Conservation (phyloP, 129 eudicot genomes). For the Tagetes erecta region DNA sequence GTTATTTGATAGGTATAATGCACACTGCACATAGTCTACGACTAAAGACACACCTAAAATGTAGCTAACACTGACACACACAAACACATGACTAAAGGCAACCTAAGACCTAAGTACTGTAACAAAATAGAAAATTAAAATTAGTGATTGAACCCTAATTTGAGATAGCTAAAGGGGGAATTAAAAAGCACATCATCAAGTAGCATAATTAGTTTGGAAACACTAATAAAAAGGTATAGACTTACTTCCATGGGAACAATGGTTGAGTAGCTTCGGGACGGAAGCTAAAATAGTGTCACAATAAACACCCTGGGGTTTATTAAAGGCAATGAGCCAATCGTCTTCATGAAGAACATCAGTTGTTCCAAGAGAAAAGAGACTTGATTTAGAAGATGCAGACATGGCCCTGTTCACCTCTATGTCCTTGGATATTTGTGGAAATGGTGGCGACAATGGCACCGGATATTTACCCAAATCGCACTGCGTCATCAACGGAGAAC, state of each 20-base stretch:
- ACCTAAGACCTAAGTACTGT: too few relatives aligned
- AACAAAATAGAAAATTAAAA: too few relatives aligned
- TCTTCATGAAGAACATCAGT: conserved; percentile 68
- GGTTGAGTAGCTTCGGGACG: conserved; percentile 50
- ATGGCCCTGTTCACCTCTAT: conserved; percentile 82
- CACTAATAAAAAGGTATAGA: neutral
- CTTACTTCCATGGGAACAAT: conserved; percentile 10
- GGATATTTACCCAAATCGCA: conserved; percentile 47
- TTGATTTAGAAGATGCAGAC: conserved; percentile 79
- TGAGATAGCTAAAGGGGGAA: too few relatives aligned
- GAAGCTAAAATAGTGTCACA: conserved; percentile 76
- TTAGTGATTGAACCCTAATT: too few relatives aligned
- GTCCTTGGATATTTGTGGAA: conserved; percentile 77
- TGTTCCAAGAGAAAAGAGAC: conserved; percentile 50
- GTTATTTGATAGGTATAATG: too few relatives aligned
- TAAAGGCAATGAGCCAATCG: conserved; percentile 81
- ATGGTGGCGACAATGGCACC: conserved; percentile 83
- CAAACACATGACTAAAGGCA: too few relatives aligned
- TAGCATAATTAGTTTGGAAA: neutral
- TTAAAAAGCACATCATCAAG: too few relatives aligned
- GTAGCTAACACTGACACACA: too few relatives aligned
- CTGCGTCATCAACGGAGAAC: too few relatives aligned
- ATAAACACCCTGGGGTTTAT: conserved; percentile 87
- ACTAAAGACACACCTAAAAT: too few relatives aligned
- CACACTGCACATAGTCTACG: too few relatives aligned